phyloP scores from a whole-genome alignment of 108 stramenopile species.

The Pseudonitzschia multiseries region DNA sequence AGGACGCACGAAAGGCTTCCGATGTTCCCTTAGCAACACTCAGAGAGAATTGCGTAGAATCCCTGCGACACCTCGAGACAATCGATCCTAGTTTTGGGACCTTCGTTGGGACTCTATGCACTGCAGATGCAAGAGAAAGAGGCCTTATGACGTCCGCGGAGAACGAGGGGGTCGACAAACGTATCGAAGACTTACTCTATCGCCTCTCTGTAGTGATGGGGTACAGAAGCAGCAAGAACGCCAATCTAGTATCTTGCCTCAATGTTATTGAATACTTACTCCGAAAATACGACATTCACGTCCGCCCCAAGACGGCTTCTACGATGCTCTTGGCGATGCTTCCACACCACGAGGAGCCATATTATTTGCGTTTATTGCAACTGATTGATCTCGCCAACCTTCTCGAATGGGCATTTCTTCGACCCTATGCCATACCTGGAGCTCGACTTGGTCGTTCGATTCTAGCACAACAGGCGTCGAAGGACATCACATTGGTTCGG shows the following conservation, averaged over 20 bases:
- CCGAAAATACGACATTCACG: conserved; percentile 66
- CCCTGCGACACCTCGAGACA: conserved; percentile 37
- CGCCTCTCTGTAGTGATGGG: conserved; percentile 18
- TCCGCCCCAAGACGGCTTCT: conserved; percentile 39
- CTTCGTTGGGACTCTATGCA: conserved; percentile 22
- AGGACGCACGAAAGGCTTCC: conserved; percentile 60
- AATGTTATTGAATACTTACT: conserved; percentile 78
- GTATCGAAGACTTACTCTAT: conserved; percentile 25
- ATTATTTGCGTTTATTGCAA: conserved; percentile 47
- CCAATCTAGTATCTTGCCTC: conserved; percentile 18
- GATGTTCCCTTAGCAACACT: conserved; percentile 61
- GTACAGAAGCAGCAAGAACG: conserved; percentile 1
- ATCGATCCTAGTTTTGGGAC: conserved; percentile 25
- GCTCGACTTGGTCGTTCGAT: conserved; percentile 33
- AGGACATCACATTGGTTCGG: conserved; percentile 44
- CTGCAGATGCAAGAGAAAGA: conserved; percentile 10
- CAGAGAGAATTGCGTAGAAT: conserved; percentile 56
- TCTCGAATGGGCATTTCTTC: conserved; percentile 54
- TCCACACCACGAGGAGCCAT: conserved; percentile 57
- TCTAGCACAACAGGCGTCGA: conserved; percentile 54
- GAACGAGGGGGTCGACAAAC: conserved; percentile 27
- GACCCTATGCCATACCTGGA: conserved; percentile 56
- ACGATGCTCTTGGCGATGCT: conserved; percentile 44
- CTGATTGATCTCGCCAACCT: conserved; percentile 55
- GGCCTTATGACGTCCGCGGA: conserved; percentile 19